These are phyloP conservation scores for Penicillium sp. DNA, from an alignment of 2,329 filamentous ascomycete species.

Conservation along the genomic window DNA sequence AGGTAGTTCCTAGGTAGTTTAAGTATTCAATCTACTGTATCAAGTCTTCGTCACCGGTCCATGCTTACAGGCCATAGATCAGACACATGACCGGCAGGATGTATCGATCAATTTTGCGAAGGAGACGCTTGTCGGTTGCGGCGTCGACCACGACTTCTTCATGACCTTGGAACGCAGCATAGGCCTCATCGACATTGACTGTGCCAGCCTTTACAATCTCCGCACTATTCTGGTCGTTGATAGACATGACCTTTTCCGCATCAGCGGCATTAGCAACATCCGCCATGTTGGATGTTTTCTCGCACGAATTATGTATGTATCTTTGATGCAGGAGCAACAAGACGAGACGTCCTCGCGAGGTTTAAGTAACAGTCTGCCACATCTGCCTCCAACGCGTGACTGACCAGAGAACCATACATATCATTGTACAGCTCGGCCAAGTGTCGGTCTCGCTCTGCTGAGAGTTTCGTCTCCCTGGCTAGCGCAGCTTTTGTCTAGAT, in stretches of 20 bases:
- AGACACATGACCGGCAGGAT: constrained; percentile 29
- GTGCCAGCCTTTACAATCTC: neutral
- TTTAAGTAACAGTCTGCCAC: neutral
- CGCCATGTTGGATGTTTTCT: neutral
- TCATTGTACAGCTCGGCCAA: neutral
- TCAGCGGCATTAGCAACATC: neutral
- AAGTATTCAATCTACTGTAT: too few species aligned
- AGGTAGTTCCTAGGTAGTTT: too few species aligned
- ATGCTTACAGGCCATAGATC: constrained; percentile 28
- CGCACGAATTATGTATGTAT: neutral
- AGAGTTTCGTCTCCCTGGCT: neutral
- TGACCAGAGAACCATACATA: neutral
- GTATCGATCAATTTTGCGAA: constrained; percentile 27
- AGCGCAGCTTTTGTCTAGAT: neutral
- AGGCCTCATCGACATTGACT: neutral
- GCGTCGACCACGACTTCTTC: neutral
- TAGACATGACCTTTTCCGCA: neutral
- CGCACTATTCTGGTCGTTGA: neutral
- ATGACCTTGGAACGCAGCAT: neutral
- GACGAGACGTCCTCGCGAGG: neutral
- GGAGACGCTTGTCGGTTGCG: neutral
- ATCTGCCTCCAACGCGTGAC: neutral
- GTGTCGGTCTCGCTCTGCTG: neutral
- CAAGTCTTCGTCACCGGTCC: too few species aligned
- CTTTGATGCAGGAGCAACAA: neutral